Evolutionary conservation across 108 stramenopile genomes (phyloP).

Genomic region (Stephanodiscus minutulus): DNA sequence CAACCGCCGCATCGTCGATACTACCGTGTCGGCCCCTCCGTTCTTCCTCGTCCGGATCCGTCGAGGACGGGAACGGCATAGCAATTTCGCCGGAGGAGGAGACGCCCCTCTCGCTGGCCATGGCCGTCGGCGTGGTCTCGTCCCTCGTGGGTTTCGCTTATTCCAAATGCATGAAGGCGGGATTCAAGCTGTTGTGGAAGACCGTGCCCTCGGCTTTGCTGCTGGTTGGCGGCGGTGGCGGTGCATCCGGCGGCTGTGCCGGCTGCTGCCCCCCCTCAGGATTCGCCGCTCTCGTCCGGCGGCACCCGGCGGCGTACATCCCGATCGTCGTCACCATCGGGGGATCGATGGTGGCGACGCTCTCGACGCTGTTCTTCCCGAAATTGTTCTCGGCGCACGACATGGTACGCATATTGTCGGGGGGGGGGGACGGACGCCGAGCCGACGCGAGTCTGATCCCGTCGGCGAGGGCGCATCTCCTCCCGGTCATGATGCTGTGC

Average conservation of each 20-base stretch:
- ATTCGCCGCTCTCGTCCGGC: slow-evolving; percentile 11
- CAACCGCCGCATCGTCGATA: background rate
- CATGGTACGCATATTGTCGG: slow-evolving; percentile 37
- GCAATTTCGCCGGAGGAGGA: background rate
- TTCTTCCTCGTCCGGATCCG: background rate
- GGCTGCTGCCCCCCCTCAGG: background rate
- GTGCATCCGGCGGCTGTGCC: background rate
- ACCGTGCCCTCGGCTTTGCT: slow-evolving; percentile 14
- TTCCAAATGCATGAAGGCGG: slow-evolving; percentile 32
- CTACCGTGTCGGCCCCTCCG: background rate
- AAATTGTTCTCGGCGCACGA: slow-evolving; percentile 34
- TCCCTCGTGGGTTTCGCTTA: slow-evolving; percentile 31
- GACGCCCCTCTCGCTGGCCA: slow-evolving; percentile 20
- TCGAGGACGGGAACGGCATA: background rate
- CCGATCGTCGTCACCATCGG: slow-evolving; percentile 17
- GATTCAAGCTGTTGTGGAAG: slow-evolving; percentile 37
- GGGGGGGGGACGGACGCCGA: slow-evolving; percentile 11
- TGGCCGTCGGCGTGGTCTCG: slow-evolving; percentile 27
- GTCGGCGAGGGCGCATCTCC: slow-evolving; percentile 10
- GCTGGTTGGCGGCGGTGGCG: background rate
- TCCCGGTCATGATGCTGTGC: slow-evolving; percentile 50
- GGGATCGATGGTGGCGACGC: slow-evolving; percentile 18
- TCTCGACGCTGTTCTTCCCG: slow-evolving; percentile 22
- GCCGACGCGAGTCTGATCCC: slow-evolving; percentile 43
- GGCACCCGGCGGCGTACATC: slow-evolving; percentile 26